Percentiles rank a stretch among this genome's conserved stretches.
Conservation (phyloP, 2,329 filamentous ascomycete species). For the Pseudopyricularia cyperi region DNA sequence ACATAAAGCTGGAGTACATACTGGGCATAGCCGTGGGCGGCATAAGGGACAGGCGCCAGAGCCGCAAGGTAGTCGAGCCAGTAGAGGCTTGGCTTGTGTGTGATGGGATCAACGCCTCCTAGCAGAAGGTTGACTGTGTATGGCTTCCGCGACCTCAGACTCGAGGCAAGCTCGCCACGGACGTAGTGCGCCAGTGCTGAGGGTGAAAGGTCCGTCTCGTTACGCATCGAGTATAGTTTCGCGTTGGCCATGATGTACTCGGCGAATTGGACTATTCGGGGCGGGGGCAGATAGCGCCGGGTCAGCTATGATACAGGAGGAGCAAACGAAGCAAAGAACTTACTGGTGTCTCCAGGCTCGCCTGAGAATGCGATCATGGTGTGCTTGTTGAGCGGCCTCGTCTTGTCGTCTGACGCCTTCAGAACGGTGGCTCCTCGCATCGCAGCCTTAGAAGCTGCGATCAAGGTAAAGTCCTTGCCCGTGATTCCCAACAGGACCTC, state of each 20-base stretch:
- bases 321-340: neutral
- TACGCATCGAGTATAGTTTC: slow-evolving; percentile 97
- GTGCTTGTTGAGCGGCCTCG: slow-evolving; percentile 79
- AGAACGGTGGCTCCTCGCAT: slow-evolving; percentile 96
- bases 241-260: slow-evolving; percentile 99
- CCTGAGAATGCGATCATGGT: slow-evolving; percentile 92
- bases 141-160: slow-evolving; percentile 80
- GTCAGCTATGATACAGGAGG: neutral
- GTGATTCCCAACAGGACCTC: slow-evolving; percentile 97
- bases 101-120: slow-evolving; percentile 85
- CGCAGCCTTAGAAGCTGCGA: slow-evolving; percentile 93
- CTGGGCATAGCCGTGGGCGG: slow-evolving; percentile 96
- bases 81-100: slow-evolving; percentile 80
- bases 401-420: slow-evolving; percentile 95
- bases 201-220: slow-evolving; percentile 82
- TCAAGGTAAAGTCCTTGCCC: slow-evolving; percentile 97
- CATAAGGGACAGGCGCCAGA: slow-evolving; percentile 79
- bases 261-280: slow-evolving; percentile 79
- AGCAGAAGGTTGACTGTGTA: slow-evolving; percentile 96
- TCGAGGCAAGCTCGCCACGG: slow-evolving; percentile 81
- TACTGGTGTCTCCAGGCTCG: slow-evolving; percentile 64
- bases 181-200: slow-evolving; percentile 87
- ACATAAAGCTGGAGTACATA: slow-evolving; percentile 41
- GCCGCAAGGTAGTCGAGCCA: slow-evolving; percentile 97
- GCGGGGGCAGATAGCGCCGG: neutral